A percentile compares a stretch with the other conserved stretches of the same genome.
phyloP scores from a whole-genome alignment of 2,329 filamentous ascomycete genomes.

The Penicillium rolfsii region DNA sequence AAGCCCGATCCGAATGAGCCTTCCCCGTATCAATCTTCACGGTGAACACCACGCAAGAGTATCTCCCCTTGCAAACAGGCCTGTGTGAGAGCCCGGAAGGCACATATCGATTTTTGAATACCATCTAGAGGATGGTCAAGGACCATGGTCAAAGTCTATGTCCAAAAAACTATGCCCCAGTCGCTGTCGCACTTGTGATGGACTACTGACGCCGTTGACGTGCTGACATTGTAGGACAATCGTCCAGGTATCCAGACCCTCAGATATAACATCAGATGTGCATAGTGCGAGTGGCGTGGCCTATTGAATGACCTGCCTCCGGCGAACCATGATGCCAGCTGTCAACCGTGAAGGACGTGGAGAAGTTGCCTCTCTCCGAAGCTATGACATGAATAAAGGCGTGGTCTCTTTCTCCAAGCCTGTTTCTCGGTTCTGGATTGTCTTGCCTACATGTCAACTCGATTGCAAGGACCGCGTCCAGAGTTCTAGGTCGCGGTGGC shows the following conservation, averaged over 20 bases:
- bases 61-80: neutral
- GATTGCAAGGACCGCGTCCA: neutral
- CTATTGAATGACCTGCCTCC: neutral
- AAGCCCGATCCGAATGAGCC: neutral
- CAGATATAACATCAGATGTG: slow-evolving; percentile 3
- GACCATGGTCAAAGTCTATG: too few species aligned
- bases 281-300: neutral
- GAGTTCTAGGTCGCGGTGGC: neutral
- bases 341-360: neutral
- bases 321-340: neutral
- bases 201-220: neutral
- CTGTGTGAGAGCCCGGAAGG: neutral
- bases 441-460: neutral
- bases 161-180: neutral
- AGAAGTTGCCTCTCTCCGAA: neutral
- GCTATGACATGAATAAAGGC: neutral
- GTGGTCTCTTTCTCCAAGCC: neutral
- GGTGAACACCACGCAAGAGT: neutral
- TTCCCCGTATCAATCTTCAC: neutral
- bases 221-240: neutral
- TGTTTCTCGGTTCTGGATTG: neutral
- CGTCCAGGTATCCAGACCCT: neutral
- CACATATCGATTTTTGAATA: neutral
- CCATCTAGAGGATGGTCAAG: too few species aligned
- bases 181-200: neutral